Base-by-base conservation (phyloP, 257 asterid genomes). In the Apocynum venetum region DNA sequence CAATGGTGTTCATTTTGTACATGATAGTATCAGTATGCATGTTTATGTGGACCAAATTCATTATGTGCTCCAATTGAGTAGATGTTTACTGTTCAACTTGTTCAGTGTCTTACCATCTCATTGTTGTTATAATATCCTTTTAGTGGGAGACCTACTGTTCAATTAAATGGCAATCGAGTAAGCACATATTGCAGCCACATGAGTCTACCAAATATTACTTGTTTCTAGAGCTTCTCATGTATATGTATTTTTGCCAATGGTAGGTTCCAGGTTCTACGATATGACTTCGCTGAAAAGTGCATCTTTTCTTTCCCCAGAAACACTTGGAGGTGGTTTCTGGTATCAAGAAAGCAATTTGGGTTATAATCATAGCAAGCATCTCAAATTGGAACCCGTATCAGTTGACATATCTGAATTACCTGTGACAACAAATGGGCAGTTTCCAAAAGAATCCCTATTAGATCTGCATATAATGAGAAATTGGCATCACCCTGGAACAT, bases 231-330 rank as follows among this genome's bases (percentile, higher is more conserved):
- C 10, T 71, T 48, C 75, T 72, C 31, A 48, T 59, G 55, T 35
- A 66, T 47, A 55, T 4, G 25, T 56, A 71, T 20, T 31, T 66
- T 77, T 48, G 72, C 20, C 25, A 51, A 72, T 60, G 59, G 70
- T 89, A 84, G 90, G 91, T 73, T 85, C 93, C 1, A 56, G 83
- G 59, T 85, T 85, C 47, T 77, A 70, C 59, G 76, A 88, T 25
- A 59, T 81, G 41, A 80, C 84, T 79, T 67, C 83, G 64, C 73
- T 86, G 41, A 84, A 72, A 53, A 75, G 74, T 73, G 71, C 85
- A 8, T 81, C 93, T 20, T 65, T 86, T 61, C 78, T 84, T 61
- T 85, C 80, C 74, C 77, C 92, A 0, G 80, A 84, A 80, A 64
- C 79, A 46, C 79, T 83, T 73, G 86, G 89, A 0, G 79, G 75